Evolutionary conservation across 2,329 filamentous ascomycete genomes (phyloP), one percentile per base, ranked within the genome.

Genomic region (Clarireedia hainanense): DNA sequence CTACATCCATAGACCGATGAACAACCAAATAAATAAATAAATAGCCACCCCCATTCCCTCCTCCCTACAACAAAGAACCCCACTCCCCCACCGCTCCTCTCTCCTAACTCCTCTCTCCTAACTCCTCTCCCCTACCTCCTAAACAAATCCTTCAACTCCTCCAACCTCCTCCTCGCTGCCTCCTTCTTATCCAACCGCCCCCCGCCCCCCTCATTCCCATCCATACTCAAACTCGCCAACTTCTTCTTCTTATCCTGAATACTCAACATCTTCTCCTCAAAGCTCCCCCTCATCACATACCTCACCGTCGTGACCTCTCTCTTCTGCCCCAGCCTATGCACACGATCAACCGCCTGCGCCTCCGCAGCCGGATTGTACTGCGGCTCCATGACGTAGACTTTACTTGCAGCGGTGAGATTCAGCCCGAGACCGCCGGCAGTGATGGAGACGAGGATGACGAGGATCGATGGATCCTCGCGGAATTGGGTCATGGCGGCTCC

Each of bases 311-410:
- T 80, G 0, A 99, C 94, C 12, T 85, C 81, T n/a, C 94, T 80
- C 64, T 83, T 94, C 75, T 99, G 94, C 0, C 94, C 91, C 1
- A 96, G 76, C 17, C 91, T 85, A 70, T 96, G 91, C 5, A 99
- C 89, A 30, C 94, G 89, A 69, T 97, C 94, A 6, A 97, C 80
- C 2, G 94, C 94, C 72, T 99, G 94, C 5, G 91, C 89, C 71
- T 99, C 92, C 0, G 91, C 90, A 0, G 91, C 91, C 0, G 94
- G 94, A 67, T 99, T 99, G 75, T 92, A 99, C 68, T 96, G 91
- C 5, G 94, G 94, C 70, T 99, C 94, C 92, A 99, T 97, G 65
- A 97, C 88, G 69, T 94, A 97, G 14, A 95, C 92, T 55, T 82
- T 87, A 68, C 85, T 94, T 34, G 86, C 92, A 0, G 88, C 78